phyloP scores from a whole-genome alignment of 208 protist genomes.

The Acanthamoeba castellanii region DNA sequence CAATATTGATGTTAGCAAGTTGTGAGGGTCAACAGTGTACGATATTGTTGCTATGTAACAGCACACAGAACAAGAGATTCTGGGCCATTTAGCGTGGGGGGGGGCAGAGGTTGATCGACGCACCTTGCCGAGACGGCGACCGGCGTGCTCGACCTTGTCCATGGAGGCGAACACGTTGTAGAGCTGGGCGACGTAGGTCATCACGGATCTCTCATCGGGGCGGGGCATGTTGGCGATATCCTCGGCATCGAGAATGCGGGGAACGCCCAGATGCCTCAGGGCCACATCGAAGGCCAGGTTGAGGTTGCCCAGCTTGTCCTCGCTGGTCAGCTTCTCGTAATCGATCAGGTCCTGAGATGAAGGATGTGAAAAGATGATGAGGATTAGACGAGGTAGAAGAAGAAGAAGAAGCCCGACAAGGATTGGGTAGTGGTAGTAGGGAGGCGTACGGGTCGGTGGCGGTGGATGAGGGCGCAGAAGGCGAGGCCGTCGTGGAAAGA shows the following conservation, averaged over 20 bases:
- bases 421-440: no score
- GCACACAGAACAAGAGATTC: no score
- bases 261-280: conserved; percentile 85
- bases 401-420: no score
- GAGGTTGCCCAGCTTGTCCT: conserved; percentile 84
- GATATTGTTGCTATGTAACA: not conserved
- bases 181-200: conserved; percentile 90
- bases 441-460: conserved; percentile 75
- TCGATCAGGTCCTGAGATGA: conserved; percentile 69
- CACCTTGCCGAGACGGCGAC: conserved; percentile 77
- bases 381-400: no score
- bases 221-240: conserved; percentile 84
- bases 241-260: conserved; percentile 86
- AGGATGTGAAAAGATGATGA: not conserved
- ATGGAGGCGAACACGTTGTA: conserved; percentile 85
- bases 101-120: no score
- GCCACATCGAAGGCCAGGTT: conserved; percentile 90
- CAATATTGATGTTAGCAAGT: no score
- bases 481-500: conserved; percentile 85
- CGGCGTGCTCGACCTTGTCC: conserved; percentile 77
- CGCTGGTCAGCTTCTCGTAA: conserved; percentile 61
- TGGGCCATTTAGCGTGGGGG: no score
- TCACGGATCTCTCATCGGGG: conserved; percentile 90
- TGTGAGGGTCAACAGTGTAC: no score
- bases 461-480: conserved; percentile 86